These are phyloP conservation scores for Halophytophthora polymorphica DNA, from an alignment of 352 stramenopile genomes.

Conservation along the genomic window DNA sequence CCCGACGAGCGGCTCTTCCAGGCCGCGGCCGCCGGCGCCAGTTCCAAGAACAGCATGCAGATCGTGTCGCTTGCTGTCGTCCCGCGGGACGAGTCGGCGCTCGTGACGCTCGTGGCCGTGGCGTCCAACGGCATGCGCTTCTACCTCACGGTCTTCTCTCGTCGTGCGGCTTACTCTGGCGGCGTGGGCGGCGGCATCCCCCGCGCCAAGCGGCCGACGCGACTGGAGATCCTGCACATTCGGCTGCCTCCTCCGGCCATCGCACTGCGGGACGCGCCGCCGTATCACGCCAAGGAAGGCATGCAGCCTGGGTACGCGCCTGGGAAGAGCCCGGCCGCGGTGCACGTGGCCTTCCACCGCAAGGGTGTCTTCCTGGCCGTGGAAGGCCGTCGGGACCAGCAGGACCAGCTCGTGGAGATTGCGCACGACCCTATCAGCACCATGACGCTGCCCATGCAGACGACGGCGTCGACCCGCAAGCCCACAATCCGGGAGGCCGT, in stretches of 20 bases:
- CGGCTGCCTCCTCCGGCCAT: constrained; percentile 73
- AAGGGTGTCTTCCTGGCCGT: constrained; percentile 79
- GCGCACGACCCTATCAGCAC: constrained; percentile 67
- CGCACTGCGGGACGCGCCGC: constrained; percentile 62
- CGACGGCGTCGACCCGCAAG: constrained; percentile 46
- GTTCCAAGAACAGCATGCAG: constrained; percentile 37
- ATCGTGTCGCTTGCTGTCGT: constrained; percentile 70
- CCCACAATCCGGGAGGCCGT: constrained; percentile 73
- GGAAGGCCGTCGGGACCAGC: constrained; percentile 71
- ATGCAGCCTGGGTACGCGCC: constrained; percentile 81
- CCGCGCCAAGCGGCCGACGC: constrained; percentile 52
- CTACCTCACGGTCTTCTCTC: constrained; percentile 90
- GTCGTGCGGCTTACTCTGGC: constrained; percentile 37
- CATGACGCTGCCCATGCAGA: constrained; percentile 55
- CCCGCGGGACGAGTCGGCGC: constrained; percentile 64
- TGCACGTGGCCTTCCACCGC: constrained; percentile 77
- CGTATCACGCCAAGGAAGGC: constrained; percentile 84
- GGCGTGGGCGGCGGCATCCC: constrained; percentile 35
- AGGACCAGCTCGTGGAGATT: constrained; percentile 77
- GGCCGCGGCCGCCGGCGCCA: constrained; percentile 19
- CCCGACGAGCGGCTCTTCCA: constrained; percentile 82
- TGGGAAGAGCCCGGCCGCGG: constrained; percentile 72
- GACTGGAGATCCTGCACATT: constrained; percentile 80
- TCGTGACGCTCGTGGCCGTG: constrained; percentile 91
- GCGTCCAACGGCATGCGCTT: constrained; percentile 93